Base-by-base conservation (phyloP, 805 yeast species). In the Clavispora vitiphila region DNA sequence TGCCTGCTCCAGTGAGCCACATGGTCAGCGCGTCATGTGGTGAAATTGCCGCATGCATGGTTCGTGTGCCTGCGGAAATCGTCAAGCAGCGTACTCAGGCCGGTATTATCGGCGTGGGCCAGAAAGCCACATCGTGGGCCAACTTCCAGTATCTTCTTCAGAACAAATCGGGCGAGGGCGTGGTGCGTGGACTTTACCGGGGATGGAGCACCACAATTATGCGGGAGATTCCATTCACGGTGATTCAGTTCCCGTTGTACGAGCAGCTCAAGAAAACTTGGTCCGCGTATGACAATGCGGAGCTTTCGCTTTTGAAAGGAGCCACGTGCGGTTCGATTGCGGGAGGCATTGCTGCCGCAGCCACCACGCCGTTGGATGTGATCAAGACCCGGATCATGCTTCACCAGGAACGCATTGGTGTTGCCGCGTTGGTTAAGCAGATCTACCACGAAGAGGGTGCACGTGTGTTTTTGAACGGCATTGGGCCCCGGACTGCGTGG, bases 401-500 rank as follows among this genome's bases (percentile, higher is more conserved):
- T 30, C 72, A 71, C 55, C 67, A 76, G 34, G 65, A 66, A 19
- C 64, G 77, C 34, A 61, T 79, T 0, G 62, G 81, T 0, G 63
- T 80, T 0, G 32, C 61, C 5, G 51, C 60, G 10, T 61, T 89
- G 44, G 77, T 83, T 2, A 63, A 57, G 25, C 70, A 66, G 9
- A 73, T 90, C 37, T 61, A 72, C n/a, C 58, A 56, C 16, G 89
- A 85, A 42, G 96, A 89, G 58, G 97, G 97, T 0, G 65, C 69
- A 31, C 51, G 58, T 7, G 88, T 84, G 1, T 88, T 93, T 50
- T 76, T 79, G 58, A 76, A 76, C 37, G 99, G 99, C 11, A 74
- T 91, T 21, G 97, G 96, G 0, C 98, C 99, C 4, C 75, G 99
- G 60, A 90, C 97, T 0, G 72, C 86, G 78, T 93, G 99, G 99